Conservation (phyloP, 345 rosid species). For the Toxicodendron radicans region DNA sequence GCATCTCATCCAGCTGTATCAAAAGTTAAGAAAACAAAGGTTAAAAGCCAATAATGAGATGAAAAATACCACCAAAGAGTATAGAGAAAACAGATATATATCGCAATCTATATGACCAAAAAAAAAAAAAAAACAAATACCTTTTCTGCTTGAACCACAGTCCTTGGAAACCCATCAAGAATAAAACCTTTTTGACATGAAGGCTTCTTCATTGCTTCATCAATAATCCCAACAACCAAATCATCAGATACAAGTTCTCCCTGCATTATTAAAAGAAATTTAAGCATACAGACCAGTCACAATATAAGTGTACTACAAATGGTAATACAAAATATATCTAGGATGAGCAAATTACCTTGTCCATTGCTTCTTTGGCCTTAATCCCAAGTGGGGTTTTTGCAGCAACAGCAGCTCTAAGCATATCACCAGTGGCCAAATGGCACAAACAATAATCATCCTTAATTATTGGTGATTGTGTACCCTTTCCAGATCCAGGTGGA, state of each 20-base stretch:
- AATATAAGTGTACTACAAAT: background rate
- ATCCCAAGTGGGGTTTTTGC: slow-evolving; percentile 91
- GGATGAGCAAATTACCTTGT: slow-evolving; percentile 48
- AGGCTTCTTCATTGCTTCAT: slow-evolving; percentile 90
- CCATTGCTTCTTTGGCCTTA: slow-evolving; percentile 97
- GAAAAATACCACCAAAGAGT: background rate
- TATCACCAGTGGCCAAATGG: slow-evolving; percentile 97
- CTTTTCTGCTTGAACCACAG: slow-evolving; percentile 89
- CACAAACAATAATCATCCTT: slow-evolving; percentile 92
- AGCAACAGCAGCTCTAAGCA: slow-evolving; percentile 93
- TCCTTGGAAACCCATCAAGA: slow-evolving; percentile 92
- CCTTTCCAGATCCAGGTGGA: slow-evolving; percentile 97
- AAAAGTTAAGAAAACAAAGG: slow-evolving; percentile 13
- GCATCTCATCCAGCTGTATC: slow-evolving; percentile 87
- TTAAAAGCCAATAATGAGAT: slow-evolving; percentile 6
- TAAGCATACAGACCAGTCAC: background rate
- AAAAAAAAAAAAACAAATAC: slow-evolving; percentile 18
- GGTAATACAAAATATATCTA: background rate
- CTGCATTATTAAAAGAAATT: slow-evolving; percentile 25
- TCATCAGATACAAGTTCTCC: slow-evolving; percentile 92
- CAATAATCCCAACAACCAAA: slow-evolving; percentile 90
- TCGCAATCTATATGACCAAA: background rate
- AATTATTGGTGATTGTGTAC: slow-evolving; percentile 86
- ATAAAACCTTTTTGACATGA: slow-evolving; percentile 85
- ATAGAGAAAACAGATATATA: background rate